Base-by-base conservation (phyloP, 2,329 filamentous ascomycete genomes). In the Cryphonectria carpinicola region DNA sequence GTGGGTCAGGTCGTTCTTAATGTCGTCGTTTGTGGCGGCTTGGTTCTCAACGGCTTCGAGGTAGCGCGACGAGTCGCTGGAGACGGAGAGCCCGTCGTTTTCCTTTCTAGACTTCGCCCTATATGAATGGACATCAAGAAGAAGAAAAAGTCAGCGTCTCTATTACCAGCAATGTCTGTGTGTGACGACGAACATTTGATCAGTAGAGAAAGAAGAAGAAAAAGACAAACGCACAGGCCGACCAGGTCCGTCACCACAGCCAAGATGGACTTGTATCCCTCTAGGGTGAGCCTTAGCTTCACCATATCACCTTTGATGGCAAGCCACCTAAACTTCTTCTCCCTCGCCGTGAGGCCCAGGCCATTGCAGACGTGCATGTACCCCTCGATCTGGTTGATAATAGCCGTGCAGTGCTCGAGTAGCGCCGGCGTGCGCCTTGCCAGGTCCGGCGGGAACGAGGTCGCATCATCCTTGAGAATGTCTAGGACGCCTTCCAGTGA, bases 201-300 rank as follows among this genome's bases (percentile, higher is more conserved):
- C 2, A 64, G 28, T 1, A 63, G 22, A 28, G n/a, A 39, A 62
- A 41, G 35, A 39, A 62, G 22, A 1, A 19, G 39, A 17, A 22
- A 32, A 43, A 25, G 25, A 46, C 4, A 64, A 71, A 78, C 81
- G 65, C 77, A 83, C 81, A 79, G 76, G 71, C 78, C 81, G 19
- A 81, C 79, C 10, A 84, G 73, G 62, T 84, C 82, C 10, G 83
- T 76, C 4, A 81, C 81, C 52, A 84, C 72, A 1, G 81, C 82
- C 6, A 84, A 74, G 2, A 78, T 76, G 28, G 77, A 73, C 46
- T 80, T 82, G 73, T 83, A 82, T 14, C 80, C 80, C 58, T 82
- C 80, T 5, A 84, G 67, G 6, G 78, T 76, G 37, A 77, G 74
- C 58, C 79, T 74, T 49, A 82, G 76, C 46, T 74, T 76, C 35